Evolutionary conservation across 2,329 filamentous ascomycete genomes (phyloP), one percentile per base, ranked within the genome.

Genomic region (Catunica adiposa): DNA sequence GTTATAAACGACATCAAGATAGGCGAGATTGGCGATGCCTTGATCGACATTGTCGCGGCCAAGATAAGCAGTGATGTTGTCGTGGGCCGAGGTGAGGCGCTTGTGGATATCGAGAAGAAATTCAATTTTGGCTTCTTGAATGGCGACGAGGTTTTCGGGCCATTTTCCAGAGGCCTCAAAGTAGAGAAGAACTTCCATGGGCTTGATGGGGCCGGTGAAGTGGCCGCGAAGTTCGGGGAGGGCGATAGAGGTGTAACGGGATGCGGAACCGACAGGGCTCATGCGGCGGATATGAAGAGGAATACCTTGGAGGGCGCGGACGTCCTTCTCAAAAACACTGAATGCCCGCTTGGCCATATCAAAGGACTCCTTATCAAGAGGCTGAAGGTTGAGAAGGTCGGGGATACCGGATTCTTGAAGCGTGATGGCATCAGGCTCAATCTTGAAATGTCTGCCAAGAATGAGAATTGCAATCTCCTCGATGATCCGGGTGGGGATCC

Each of bases 111-210:
- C 79, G 2, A 96, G 70, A 3, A 92, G 73, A 65, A 98, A 94
- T 2, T 94, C 92, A 40, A 94, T 78, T 68, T 98, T 98, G 11
- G 89, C 89, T 64, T 89, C 81, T 66, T 98, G 92, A 56, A 97
- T 95, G 3, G 90, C 89, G 2, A 79, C 79, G 7, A 97, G 70
- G 64, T 94, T 88, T 64, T 97, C 89, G 0, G 92, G 92, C 92
- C 92, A 98, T 62, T 87, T 84, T 48, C 82, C 83, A 5, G 92
- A 97, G 3, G 85, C 86, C 69, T 98, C 92, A 62, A 98, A 97
- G 64, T 90, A 89, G 51, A 98, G 75, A 44, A 89, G 77, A 31
- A 94, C 78, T 61, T 94, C 83, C 61, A 89, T 83, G 0, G 86
- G 83, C 17, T 56, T 51, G 47, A 59, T 54, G 23, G 55, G 54